These are phyloP conservation scores for Trichomonas tenax DNA, from an alignment of 208 protist species.

Conservation along the genomic window DNA sequence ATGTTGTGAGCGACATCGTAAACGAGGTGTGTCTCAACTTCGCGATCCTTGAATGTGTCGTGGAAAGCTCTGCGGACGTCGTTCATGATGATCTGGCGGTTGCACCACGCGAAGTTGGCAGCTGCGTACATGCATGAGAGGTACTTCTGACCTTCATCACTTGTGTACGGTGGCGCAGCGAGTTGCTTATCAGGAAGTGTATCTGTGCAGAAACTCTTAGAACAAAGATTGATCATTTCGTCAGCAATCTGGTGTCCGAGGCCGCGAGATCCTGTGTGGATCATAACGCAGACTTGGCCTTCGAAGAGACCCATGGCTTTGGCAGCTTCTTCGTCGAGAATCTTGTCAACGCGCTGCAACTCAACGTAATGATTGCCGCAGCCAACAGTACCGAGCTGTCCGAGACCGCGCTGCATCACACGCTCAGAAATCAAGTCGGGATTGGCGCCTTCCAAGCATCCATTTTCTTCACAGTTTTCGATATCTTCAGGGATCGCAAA, in stretches of 20 bases:
- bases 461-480: constrained; percentile 60
- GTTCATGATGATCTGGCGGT: constrained; percentile 58
- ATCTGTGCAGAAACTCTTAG: constrained; percentile 35
- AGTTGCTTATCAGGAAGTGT: constrained; percentile 59
- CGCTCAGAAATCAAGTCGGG: constrained; percentile 47
- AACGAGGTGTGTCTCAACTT: too few relatives aligned
- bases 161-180: constrained; percentile 54
- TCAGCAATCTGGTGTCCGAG: constrained; percentile 65
- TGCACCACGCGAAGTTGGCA: constrained; percentile 67
- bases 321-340: constrained; percentile 54
- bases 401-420: constrained; percentile 59
- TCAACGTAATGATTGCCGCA: constrained; percentile 65
- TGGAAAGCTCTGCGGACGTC: constrained; percentile 49
- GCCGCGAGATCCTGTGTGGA: constrained; percentile 61
- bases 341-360: constrained; percentile 55
- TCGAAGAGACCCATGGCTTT: constrained; percentile 56
- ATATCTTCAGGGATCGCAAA: constrained; percentile 64
- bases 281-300: constrained; percentile 57
- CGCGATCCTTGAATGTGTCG: constrained; percentile 54
- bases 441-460: constrained; percentile 48
- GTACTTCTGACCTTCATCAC: constrained; percentile 54
- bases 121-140: constrained; percentile 54
- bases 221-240: constrained; percentile 28
- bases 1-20: too few relatives aligned
- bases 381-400: constrained; percentile 56